These are phyloP conservation scores for Suhomyces coccinellae DNA, from an alignment of 1,139 yeast species.

Conservation along the genomic window DNA sequence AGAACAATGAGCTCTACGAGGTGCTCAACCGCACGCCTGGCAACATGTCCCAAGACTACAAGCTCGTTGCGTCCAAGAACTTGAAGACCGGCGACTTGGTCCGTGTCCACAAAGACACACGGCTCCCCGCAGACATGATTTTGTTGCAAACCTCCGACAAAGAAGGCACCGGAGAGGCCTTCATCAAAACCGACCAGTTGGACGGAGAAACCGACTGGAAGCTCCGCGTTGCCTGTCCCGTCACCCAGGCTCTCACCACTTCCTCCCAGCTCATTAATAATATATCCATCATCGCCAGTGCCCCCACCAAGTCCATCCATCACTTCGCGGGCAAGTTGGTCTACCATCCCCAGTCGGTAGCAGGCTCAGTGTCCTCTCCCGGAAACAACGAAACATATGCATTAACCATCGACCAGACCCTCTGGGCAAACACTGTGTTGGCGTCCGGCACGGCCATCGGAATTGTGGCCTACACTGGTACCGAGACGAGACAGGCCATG, in stretches of 20 bases:
- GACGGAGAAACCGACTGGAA: conserved; percentile 99
- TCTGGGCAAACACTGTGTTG: conserved; percentile 97
- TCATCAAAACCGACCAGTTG: conserved; percentile 93
- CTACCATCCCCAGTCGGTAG: conserved; percentile 33
- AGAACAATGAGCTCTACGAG: conserved; percentile 80
- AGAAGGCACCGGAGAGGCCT: conserved; percentile 74
- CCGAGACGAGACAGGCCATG: conserved; percentile 91
- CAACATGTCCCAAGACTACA: conserved; percentile 31
- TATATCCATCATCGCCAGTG: conserved; percentile 62
- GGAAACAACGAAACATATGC: conserved; percentile 57
- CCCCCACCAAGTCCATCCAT: conserved; percentile 85
- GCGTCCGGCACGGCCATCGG: conserved; percentile 94
- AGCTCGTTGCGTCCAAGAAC: conserved; percentile 57
- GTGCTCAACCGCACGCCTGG: conserved; percentile 48
- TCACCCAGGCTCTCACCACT: conserved; percentile 61
- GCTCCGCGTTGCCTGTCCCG: conserved; percentile 69
- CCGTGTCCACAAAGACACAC: conserved; percentile 73
- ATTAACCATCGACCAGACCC: conserved; percentile 81
- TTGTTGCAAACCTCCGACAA: conserved; percentile 79
- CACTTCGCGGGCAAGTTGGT: conserved; percentile 72
- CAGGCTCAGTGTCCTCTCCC: conserved; percentile 21
- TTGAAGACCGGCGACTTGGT: conserved; percentile 86
- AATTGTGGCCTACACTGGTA: conserved; percentile 85
- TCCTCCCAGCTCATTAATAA: conserved; percentile 34
- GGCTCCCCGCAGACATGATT: conserved; percentile 93